These are phyloP conservation scores for Candida boleticola DNA, from an alignment of 805 yeast species.

Conservation along the genomic window DNA sequence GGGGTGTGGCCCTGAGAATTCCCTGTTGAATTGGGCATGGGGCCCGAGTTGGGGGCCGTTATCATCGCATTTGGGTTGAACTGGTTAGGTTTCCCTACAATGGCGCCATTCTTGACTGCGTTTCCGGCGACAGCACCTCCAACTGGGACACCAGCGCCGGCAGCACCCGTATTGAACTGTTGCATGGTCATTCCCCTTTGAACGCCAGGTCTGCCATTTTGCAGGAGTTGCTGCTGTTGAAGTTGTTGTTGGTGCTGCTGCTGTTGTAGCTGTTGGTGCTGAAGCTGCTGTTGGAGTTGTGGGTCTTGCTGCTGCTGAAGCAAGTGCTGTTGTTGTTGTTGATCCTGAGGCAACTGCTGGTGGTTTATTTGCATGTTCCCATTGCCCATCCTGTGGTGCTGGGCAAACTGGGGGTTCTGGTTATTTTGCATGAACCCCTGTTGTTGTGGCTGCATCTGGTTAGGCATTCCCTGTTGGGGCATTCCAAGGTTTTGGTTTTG, in stretches of 20 bases:
- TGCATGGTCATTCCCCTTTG: slow-evolving; percentile 11
- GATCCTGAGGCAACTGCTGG: slow-evolving; percentile 9
- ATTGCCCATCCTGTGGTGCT: slow-evolving; percentile 7
- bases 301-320: slow-evolving; percentile 8
- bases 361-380: slow-evolving; percentile 1
- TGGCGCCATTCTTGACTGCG: slow-evolving; percentile 9
- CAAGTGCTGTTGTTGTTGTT: slow-evolving; percentile 4
- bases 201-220: slow-evolving; percentile 13
- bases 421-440: slow-evolving; percentile 1
- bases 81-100: slow-evolving; percentile 12
- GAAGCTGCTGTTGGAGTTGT: slow-evolving; percentile 10
- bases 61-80: slow-evolving; percentile 10
- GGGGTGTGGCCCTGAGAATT: slow-evolving; percentile 30
- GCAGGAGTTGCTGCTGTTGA: slow-evolving; percentile 7
- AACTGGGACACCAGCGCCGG: slow-evolving; percentile 1
- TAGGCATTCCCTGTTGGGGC: slow-evolving; percentile 2
- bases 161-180: slow-evolving; percentile 1
- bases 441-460: slow-evolving; percentile 1
- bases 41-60: slow-evolving; percentile 20
- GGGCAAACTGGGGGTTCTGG: slow-evolving; percentile 7
- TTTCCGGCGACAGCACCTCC: slow-evolving; percentile 4
- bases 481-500: slow-evolving; percentile 1
- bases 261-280: slow-evolving; percentile 17
- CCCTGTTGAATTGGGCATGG: slow-evolving; percentile 15
- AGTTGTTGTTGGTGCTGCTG: slow-evolving; percentile 22